These are phyloP conservation scores for Rhamnella rubrinervis DNA, from an alignment of 331 rosid genomes.

Conservation along the genomic window DNA sequence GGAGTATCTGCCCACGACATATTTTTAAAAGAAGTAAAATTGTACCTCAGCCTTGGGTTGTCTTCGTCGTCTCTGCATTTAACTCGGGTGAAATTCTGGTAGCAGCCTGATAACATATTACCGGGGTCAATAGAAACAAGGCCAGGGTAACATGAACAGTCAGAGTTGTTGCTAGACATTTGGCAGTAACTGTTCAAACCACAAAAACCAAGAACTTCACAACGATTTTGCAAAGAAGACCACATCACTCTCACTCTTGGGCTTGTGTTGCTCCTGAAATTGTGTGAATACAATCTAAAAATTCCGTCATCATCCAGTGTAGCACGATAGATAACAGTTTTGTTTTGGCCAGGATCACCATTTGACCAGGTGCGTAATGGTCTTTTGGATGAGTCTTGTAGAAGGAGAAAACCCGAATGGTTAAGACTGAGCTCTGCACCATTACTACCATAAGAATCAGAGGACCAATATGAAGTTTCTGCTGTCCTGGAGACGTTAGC, in stretches of 20 bases:
- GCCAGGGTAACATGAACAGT: conserved; percentile 12
- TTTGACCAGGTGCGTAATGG: neutral
- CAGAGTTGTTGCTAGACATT: neutral
- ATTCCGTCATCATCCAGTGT: conserved; percentile 22
- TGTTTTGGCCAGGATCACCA: neutral
- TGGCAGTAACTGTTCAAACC: conserved; percentile 8
- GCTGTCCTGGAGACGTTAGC: neutral
- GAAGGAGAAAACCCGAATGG: neutral
- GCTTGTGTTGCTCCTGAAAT: neutral
- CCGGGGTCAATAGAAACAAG: neutral
- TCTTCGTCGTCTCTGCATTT: neutral
- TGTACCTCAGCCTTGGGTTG: neutral
- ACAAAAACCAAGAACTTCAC: conserved; percentile 1
- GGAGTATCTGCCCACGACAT: neutral
- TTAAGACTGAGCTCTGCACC: neutral
- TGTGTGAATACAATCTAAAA: conserved; percentile 16
- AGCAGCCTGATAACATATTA: neutral
- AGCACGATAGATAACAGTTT: conserved; percentile 1
- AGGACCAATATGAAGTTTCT: conserved; percentile 4
- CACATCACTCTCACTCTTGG: neutral
- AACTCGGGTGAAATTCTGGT: neutral
- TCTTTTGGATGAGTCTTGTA: too few relatives aligned
- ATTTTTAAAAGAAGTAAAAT: neutral
- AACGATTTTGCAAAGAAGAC: neutral
- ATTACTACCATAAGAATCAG: neutral